Evolutionary conservation across 345 rosid genomes (phyloP), one percentile per base, ranked within the genome.

Genomic region (Noccaea caerulescens): DNA sequence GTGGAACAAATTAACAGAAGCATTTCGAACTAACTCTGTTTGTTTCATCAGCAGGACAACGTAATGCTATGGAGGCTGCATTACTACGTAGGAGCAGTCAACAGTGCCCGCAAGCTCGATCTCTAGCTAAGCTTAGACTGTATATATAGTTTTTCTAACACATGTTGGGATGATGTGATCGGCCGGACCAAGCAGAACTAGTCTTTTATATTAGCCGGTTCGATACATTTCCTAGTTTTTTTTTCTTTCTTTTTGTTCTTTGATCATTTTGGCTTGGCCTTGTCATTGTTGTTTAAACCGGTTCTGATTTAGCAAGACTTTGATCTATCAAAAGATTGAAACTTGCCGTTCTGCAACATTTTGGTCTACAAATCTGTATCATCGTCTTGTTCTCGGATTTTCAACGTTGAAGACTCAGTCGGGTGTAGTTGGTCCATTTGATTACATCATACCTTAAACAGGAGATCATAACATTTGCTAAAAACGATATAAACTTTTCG

Each of bases 1-100:
- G 6, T 23, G 60, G 25, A 65, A 66, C 8, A 33, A 0, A 3
- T 46, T 47, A 30, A 57, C 8, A 66, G 2, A 18, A 25, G 1
- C 38, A 25, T 47, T 39, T 37, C 10, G 60, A 4, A 50, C n/a
- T 6, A 66, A 73, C n/a, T 47, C 7, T 59, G 47, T 66, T 23
- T 59, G 30, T 27, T 27, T 27, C 30, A 27, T 42, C 12, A 37
- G 41, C 63, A 75, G 78, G 78, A 68, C 13, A 60, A 61, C 16
- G 18, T 45, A 41, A 52, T 38, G 69, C 23, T 68, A 23, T 75
- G 73, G 78, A 75, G 78, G 53, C 37, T 75, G 64, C 58, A 68
- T 68, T 75, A 25, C 69, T 75, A 60, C 36, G 44, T 75, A 32
- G 27, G 30, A 44, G 73, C 73, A 51, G 73, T 75, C 42, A 68